Conservation (phyloP, 306 rosid genomes). For the Cajanus cajan region DNA sequence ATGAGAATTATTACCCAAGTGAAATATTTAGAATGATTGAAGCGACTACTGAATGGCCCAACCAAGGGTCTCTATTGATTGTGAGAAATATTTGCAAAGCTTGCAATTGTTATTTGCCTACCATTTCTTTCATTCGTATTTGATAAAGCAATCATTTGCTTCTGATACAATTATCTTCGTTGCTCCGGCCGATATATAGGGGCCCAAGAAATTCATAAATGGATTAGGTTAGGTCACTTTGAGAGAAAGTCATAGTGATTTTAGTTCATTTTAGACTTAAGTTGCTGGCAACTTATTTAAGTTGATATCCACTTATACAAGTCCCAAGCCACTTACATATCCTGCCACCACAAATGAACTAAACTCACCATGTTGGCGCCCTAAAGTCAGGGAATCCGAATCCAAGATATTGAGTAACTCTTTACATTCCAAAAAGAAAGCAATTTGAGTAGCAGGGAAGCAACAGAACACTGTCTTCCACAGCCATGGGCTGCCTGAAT, state of each 20-base stretch:
- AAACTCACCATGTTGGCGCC: too few relatives aligned
- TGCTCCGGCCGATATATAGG: not conserved
- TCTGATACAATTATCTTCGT: not conserved
- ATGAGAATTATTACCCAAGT: not conserved
- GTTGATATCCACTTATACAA: too few relatives aligned
- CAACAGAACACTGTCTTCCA: slow-evolving; percentile 64
- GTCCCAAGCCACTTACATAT: too few relatives aligned
- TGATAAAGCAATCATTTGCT: not conserved
- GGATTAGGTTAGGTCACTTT: too few relatives aligned
- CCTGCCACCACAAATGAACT: too few relatives aligned
- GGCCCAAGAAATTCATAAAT: not conserved
- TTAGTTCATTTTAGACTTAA: too few relatives aligned
- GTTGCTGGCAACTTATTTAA: too few relatives aligned
- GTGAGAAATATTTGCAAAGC: not conserved
- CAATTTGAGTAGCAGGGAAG: slow-evolving; percentile 94
- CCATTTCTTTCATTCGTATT: not conserved
- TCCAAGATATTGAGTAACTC: slow-evolving; percentile 7
- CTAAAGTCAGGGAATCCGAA: too few relatives aligned
- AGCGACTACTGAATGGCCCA: not conserved
- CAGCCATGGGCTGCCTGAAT: slow-evolving; percentile 80
- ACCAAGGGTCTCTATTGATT: not conserved
- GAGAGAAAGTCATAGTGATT: too few relatives aligned
- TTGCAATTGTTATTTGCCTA: not conserved
- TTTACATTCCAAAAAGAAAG: slow-evolving; percentile 75
- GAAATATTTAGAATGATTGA: not conserved